A percentile compares a stretch with the other conserved stretches of the same genome.
These are phyloP conservation scores for Arabis alpina DNA, from an alignment of 345 rosid genomes.

Conservation along the genomic window DNA sequence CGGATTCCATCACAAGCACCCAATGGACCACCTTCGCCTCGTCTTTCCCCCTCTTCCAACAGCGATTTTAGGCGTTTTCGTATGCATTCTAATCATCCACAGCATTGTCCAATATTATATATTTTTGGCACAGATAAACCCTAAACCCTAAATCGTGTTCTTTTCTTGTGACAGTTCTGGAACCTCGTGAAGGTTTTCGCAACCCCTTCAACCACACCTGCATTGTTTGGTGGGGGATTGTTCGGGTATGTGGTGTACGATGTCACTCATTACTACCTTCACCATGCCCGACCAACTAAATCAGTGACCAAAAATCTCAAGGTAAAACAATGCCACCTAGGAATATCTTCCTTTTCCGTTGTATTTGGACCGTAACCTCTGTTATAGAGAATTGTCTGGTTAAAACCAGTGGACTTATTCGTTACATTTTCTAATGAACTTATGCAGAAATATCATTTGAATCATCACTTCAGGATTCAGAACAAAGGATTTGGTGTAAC, in stretches of 20 bases:
- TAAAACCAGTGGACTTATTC: not conserved
- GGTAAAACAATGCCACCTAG: slow-evolving; percentile 49
- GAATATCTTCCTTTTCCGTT: not conserved
- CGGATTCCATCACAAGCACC: slow-evolving; percentile 98
- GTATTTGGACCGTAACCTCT: not conserved
- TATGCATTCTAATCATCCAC: slow-evolving; percentile 44
- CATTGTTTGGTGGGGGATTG: slow-evolving; percentile 85
- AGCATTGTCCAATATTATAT: not conserved
- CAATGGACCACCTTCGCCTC: slow-evolving; percentile 88
- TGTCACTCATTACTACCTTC: slow-evolving; percentile 89
- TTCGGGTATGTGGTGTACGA: slow-evolving; percentile 91
- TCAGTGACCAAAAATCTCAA: slow-evolving; percentile 67
- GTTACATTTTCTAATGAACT: not conserved
- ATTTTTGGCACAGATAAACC: too few relatives aligned
- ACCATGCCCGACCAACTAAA: slow-evolving; percentile 85
- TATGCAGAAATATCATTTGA: slow-evolving; percentile 88
- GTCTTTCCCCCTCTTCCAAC: slow-evolving; percentile 92
- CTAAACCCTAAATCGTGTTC: not conserved
- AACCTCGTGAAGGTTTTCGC: slow-evolving; percentile 59
- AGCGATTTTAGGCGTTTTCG: slow-evolving; percentile 67
- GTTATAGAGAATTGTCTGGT: not conserved
- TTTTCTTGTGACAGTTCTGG: slow-evolving; percentile 64
- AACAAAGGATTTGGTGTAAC: slow-evolving; percentile 90
- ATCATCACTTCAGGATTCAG: slow-evolving; percentile 93
- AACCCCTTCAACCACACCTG: slow-evolving; percentile 75